phyloP scores from a whole-genome alignment of 106 monocot genomes.

The Platanthera zijinensis region DNA sequence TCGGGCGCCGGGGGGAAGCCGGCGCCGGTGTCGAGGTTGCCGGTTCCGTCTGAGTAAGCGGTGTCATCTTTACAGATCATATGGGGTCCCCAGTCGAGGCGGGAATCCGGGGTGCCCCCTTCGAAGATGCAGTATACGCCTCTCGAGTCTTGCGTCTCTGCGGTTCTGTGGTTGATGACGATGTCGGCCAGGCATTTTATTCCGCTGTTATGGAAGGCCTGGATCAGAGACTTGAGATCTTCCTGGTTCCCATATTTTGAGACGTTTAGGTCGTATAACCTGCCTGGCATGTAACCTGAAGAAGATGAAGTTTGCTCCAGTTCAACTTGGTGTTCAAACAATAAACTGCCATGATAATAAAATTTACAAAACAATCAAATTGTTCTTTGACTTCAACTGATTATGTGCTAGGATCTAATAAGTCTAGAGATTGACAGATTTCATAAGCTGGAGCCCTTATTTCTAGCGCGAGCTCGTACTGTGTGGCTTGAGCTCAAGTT shows the following conservation, averaged over 20 bases:
- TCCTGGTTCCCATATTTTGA: constrained; percentile 51
- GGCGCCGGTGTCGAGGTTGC: constrained; percentile 51
- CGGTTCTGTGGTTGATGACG: constrained; percentile 70
- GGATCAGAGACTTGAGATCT: constrained; percentile 43
- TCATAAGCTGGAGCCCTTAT: too few relatives aligned
- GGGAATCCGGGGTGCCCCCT: constrained; percentile 60
- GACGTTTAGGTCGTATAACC: constrained; percentile 38
- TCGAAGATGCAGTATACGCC: constrained; percentile 71
- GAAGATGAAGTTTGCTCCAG: background rate
- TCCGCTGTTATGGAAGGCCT: constrained; percentile 35
- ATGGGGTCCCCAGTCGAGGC: constrained; percentile 61
- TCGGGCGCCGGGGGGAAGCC: constrained; percentile 48
- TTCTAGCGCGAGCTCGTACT: too few relatives aligned
- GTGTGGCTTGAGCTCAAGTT: too few relatives aligned
- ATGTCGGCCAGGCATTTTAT: constrained; percentile 56
- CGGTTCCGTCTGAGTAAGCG: constrained; percentile 59
- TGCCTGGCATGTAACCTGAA: constrained; percentile 64
- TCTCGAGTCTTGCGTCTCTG: constrained; percentile 32
- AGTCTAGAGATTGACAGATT: too few relatives aligned
- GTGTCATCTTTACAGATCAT: constrained; percentile 63
- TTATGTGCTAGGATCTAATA: too few relatives aligned
- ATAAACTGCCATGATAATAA: too few relatives aligned
- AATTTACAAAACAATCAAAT: too few relatives aligned
- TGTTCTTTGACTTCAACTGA: too few relatives aligned
- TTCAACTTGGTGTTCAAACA: too few relatives aligned